These are phyloP conservation scores for Claviceps fusiformis DNA, from an alignment of 2,329 filamentous ascomycete species.

Conservation along the genomic window DNA sequence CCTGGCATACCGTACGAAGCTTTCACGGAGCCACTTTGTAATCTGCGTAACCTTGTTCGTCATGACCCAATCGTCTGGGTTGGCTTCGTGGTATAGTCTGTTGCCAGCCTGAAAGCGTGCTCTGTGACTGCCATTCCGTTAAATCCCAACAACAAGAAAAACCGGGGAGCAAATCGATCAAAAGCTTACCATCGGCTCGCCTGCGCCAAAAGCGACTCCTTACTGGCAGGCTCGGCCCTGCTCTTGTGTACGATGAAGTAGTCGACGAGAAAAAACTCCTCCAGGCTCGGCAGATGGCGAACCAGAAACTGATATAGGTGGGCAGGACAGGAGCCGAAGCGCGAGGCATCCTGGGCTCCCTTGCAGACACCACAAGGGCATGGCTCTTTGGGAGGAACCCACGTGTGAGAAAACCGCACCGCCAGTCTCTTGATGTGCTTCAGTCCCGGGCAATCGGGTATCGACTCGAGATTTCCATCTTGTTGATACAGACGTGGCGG, in stretches of 20 bases:
- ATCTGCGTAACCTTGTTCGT: conserved; percentile 22
- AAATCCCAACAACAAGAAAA: neutral
- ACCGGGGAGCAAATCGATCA: neutral
- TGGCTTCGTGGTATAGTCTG: conserved; percentile 20
- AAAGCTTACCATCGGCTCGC: neutral
- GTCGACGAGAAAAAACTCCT: conserved; percentile 31
- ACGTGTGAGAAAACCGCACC: conserved; percentile 28
- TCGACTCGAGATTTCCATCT: conserved; percentile 14
- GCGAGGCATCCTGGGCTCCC: conserved; percentile 14
- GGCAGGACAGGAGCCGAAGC: conserved; percentile 19
- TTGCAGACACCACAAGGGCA: conserved; percentile 22
- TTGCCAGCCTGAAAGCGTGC: conserved; percentile 5
- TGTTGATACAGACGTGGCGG: conserved; percentile 15
- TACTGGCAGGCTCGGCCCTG: neutral
- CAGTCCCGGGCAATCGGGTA: conserved; percentile 16
- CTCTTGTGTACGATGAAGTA: conserved; percentile 24
- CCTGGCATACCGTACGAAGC: conserved; percentile 24
- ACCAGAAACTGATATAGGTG: conserved; percentile 32
- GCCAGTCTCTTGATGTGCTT: conserved; percentile 25
- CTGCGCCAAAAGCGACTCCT: neutral
- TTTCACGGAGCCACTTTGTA: conserved; percentile 23
- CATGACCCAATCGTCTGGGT: conserved; percentile 21
- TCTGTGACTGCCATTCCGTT: neutral
- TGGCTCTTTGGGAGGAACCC: conserved; percentile 19
- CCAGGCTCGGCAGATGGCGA: conserved; percentile 26